phyloP scores from a whole-genome alignment of 1,284 basidiomycete genomes.

The Exobasidium rhododendri region DNA sequence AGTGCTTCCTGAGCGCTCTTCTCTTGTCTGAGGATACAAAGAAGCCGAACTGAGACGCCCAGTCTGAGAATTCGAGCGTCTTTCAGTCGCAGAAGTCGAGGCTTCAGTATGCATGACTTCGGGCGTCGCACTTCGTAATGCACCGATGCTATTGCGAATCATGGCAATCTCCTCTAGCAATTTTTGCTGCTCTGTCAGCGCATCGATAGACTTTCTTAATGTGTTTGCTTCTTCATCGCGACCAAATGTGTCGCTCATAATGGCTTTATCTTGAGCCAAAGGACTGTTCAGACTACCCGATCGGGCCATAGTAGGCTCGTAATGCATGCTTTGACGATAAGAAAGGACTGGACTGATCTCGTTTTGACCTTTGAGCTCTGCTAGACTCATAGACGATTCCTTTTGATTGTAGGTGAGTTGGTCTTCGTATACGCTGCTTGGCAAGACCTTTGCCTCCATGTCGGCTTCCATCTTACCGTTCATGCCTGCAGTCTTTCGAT shows the following conservation, averaged over 20 bases:
- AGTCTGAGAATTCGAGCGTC: not conserved
- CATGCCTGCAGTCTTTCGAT: constrained; percentile 23
- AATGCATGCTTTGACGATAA: not conserved
- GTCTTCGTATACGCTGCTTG: not conserved
- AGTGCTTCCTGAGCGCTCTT: not conserved
- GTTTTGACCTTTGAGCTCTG: not conserved
- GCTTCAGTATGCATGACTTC: not conserved
- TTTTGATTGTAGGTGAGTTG: not conserved
- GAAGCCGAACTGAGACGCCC: not conserved
- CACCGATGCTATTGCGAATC: constrained; percentile 1
- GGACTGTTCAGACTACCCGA: not conserved
- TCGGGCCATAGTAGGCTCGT: not conserved
- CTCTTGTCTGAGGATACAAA: not conserved
- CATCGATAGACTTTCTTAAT: not conserved
- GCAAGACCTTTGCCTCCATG: not conserved
- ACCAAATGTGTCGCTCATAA: not conserved
- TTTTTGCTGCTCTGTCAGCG: not conserved
- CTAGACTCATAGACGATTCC: not conserved
- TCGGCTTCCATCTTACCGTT: not conserved
- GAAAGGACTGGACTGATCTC: not conserved
- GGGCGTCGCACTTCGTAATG: not conserved
- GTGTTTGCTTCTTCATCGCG: not conserved
- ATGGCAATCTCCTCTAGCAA: not conserved
- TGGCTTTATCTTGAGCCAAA: not conserved
- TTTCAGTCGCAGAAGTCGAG: too few relatives aligned